These are phyloP conservation scores for Centaurea solstitialis DNA, from an alignment of 129 eudicot species.

Conservation along the genomic window DNA sequence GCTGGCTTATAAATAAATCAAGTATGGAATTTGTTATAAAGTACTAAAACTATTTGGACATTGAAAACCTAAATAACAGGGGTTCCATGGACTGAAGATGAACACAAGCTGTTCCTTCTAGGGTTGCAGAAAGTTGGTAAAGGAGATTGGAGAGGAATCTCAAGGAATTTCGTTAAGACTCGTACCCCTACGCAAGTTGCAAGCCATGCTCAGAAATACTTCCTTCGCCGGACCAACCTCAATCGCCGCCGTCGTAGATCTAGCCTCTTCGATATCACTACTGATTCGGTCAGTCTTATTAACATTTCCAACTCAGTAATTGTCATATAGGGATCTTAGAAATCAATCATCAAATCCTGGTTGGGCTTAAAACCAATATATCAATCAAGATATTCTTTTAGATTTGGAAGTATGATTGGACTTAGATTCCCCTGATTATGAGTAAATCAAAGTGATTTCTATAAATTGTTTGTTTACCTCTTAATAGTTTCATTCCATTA, in stretches of 20 bases:
- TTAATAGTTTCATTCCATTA: too few species aligned
- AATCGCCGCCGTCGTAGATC: slow-evolving; percentile 60
- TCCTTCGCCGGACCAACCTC: slow-evolving; percentile 50
- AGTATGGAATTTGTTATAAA: background rate
- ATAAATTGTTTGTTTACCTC: background rate
- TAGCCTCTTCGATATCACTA: slow-evolving; percentile 57
- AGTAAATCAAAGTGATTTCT: background rate
- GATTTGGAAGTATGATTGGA: background rate
- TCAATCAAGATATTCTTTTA: background rate
- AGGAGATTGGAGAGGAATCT: slow-evolving; percentile 72
- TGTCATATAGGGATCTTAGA: background rate
- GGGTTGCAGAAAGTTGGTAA: slow-evolving; percentile 59
- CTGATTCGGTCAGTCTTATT: slow-evolving; percentile 44
- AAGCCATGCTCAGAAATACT: slow-evolving; percentile 70
- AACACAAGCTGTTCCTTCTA: slow-evolving; percentile 54
- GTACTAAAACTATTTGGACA: slow-evolving; percentile 10
- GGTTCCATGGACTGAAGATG: slow-evolving; percentile 66
- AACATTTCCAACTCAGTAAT: background rate
- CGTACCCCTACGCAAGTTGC: slow-evolving; percentile 64
- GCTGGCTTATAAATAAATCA: background rate
- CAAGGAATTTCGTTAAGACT: slow-evolving; percentile 53
- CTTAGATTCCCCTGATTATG: background rate
- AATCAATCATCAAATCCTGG: background rate
- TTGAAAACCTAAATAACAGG: slow-evolving; percentile 31
- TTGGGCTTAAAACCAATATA: background rate